Evolutionary conservation across 2,329 filamentous ascomycete genomes (phyloP).

Genomic region (Epichloe sp.): DNA sequence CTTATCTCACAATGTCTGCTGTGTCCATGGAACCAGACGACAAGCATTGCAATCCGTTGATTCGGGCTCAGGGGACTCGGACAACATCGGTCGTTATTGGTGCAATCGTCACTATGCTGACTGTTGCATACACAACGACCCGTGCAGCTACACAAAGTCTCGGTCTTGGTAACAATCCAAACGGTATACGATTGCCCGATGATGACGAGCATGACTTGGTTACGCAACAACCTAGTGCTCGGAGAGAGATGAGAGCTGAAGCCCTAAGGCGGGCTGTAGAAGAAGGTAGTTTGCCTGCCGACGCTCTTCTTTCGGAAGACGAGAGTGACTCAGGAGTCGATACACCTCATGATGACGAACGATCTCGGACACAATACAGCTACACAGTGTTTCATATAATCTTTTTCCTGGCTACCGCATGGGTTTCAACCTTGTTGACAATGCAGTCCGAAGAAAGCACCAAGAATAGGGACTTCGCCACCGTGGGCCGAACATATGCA

Average conservation of each 20-base stretch:
- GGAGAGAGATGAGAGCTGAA: conserved; percentile 85
- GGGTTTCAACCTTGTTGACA: conserved; percentile 79
- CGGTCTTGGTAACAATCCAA: conserved; percentile 47
- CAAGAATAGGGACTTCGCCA: conserved; percentile 63
- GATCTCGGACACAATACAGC: conserved; percentile 82
- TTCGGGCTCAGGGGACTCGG: conserved; percentile 73
- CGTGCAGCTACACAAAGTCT: conserved; percentile 86
- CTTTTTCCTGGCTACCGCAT: conserved; percentile 90
- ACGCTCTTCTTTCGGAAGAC: conserved; percentile 66
- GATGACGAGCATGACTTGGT: conserved; percentile 81
- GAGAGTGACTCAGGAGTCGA: conserved; percentile 51
- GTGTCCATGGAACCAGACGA: conserved; percentile 97
- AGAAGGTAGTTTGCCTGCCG: conserved; percentile 81
- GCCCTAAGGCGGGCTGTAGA: conserved; percentile 85
- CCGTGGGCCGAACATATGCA: conserved; percentile 90
- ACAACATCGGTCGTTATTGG: conserved; percentile 86
- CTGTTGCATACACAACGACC: conserved; percentile 94
- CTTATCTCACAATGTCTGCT: conserved; percentile 94
- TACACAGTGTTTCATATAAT: conserved; percentile 95
- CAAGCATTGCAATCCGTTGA: conserved; percentile 83
- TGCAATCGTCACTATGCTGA: conserved; percentile 90
- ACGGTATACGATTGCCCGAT: conserved; percentile 44
- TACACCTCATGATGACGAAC: conserved; percentile 72
- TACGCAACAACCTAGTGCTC: conserved; percentile 65
- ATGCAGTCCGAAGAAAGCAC: conserved; percentile 59